These are phyloP conservation scores for Eucalyptus regnans DNA, from an alignment of 345 rosid genomes.

Conservation along the genomic window DNA sequence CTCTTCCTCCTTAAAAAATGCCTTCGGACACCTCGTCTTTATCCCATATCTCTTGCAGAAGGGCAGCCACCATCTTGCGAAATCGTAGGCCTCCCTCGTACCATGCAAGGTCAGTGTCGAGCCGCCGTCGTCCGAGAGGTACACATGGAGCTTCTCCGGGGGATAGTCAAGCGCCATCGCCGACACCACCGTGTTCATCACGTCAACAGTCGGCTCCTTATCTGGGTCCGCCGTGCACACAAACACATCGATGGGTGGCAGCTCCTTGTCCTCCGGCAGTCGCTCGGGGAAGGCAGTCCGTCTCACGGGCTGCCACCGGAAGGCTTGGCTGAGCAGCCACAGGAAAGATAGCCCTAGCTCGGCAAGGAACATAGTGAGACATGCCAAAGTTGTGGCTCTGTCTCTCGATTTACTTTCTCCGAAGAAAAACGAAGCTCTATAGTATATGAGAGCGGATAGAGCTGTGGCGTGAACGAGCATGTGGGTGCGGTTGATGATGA, in stretches of 20 bases:
- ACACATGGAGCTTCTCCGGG: conserved; percentile 25
- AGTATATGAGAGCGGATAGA: conserved; percentile 4
- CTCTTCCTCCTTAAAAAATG: conserved; percentile 10
- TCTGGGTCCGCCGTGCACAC: conserved; percentile 37
- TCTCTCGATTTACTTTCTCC: background rate
- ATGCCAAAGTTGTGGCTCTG: background rate
- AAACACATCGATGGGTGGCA: conserved; percentile 37
- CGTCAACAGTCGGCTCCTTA: conserved; percentile 33
- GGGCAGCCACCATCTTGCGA: conserved; percentile 37
- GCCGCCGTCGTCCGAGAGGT: conserved; percentile 42
- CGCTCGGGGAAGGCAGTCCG: conserved; percentile 13
- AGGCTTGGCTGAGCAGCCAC: conserved; percentile 17
- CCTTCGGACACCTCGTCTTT: conserved; percentile 14
- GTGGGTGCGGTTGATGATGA: conserved; percentile 9
- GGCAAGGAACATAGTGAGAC: conserved; percentile 10
- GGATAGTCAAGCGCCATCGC: conserved; percentile 43
- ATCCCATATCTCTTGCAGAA: conserved; percentile 21
- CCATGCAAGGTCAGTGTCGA: conserved; percentile 19
- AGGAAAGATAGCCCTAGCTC: conserved; percentile 11
- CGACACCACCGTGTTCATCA: conserved; percentile 35
- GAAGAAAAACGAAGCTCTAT: conserved; percentile 16
- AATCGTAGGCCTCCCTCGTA: conserved; percentile 18
- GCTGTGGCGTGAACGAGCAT: conserved; percentile 11
- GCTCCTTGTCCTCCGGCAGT: conserved; percentile 1
- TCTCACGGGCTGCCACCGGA: background rate